phyloP scores from a whole-genome alignment of 768 basidiomycete genomes.

The Asterophora lycoperdoides region DNA sequence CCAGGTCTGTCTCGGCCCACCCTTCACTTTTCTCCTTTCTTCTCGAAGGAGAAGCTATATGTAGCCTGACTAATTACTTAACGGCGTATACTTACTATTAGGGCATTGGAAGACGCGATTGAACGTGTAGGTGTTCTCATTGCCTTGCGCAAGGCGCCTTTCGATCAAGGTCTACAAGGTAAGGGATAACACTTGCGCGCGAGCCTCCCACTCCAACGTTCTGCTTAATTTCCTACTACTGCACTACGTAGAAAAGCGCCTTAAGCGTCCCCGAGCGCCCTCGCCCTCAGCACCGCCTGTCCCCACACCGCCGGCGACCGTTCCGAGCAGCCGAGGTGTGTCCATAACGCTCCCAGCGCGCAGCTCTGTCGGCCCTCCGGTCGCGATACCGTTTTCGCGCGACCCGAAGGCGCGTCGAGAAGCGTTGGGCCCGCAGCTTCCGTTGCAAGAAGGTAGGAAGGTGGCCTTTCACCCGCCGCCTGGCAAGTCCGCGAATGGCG shows the following conservation, averaged over 20 bases:
- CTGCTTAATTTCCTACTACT: not conserved
- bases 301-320: conserved; percentile 30
- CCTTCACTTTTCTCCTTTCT: not conserved
- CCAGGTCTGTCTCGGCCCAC: conserved; percentile 42
- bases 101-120: conserved; percentile 67
- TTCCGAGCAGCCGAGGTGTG: conserved; percentile 38
- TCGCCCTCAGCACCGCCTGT: conserved; percentile 62
- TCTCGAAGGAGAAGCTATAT: too few relatives aligned
- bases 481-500: conserved; percentile 43
- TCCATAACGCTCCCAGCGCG: conserved; percentile 57
- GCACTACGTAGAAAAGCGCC: conserved; percentile 56
- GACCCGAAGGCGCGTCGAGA: conserved; percentile 69
- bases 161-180: conserved; percentile 56
- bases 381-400: conserved; percentile 48
- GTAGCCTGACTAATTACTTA: not conserved
- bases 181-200: conserved; percentile 9
- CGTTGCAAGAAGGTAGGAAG: conserved; percentile 68
- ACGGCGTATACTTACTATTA: conserved; percentile 24
- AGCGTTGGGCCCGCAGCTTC: conserved; percentile 54
- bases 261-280: conserved; percentile 66
- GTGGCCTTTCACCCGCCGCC: conserved; percentile 76
- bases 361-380: conserved; percentile 53
- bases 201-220: not conserved
- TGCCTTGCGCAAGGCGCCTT: conserved; percentile 65
- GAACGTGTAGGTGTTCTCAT: conserved; percentile 68